Evolutionary conservation across 228 moss, liverwort and hornwort genomes (phyloP).

Genomic region (Sphagnum magellanicum): DNA sequence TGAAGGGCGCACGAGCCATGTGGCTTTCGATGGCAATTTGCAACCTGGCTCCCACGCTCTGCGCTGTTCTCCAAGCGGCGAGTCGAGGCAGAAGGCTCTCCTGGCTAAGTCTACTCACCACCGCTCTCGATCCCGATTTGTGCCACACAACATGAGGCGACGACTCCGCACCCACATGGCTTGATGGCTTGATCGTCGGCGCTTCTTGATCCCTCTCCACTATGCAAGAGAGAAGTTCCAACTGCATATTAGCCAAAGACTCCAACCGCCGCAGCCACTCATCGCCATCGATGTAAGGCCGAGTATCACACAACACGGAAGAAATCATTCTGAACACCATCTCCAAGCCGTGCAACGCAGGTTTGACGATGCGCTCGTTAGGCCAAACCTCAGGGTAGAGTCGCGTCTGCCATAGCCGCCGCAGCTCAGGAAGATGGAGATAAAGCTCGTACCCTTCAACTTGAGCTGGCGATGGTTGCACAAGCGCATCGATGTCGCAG

Average conservation of each 20-base stretch:
- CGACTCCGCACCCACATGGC: conserved; percentile 13
- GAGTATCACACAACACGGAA: conserved; percentile 34
- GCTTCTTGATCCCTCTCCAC: conserved; percentile 61
- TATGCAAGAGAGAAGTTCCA: conserved; percentile 59
- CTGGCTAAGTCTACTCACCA: conserved; percentile 40
- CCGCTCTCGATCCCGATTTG: conserved; percentile 33
- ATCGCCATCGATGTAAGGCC: conserved; percentile 58
- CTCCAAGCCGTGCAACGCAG: conserved; percentile 69
- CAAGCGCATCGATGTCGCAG: conserved; percentile 63
- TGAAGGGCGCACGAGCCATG: conserved; percentile 69
- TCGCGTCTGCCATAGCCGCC: conserved; percentile 34
- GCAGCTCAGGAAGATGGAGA: conserved; percentile 55
- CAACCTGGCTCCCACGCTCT: conserved; percentile 45
- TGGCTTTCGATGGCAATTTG: conserved; percentile 73
- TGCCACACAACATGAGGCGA: conserved; percentile 42
- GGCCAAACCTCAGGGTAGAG: conserved; percentile 23
- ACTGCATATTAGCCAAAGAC: conserved; percentile 50
- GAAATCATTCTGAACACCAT: conserved; percentile 79
- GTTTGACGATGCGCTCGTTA: conserved; percentile 47
- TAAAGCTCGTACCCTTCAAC: conserved; percentile 71
- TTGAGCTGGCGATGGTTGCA: conserved; percentile 51
- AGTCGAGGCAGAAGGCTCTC: conserved; percentile 60
- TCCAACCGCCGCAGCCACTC: conserved; percentile 77
- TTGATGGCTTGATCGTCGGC: conserved; percentile 24
- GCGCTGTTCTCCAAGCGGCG: conserved; percentile 69